Evolutionary conservation across 2,329 filamentous ascomycete genomes (phyloP).

Genomic region (Xylaria polymorpha): DNA sequence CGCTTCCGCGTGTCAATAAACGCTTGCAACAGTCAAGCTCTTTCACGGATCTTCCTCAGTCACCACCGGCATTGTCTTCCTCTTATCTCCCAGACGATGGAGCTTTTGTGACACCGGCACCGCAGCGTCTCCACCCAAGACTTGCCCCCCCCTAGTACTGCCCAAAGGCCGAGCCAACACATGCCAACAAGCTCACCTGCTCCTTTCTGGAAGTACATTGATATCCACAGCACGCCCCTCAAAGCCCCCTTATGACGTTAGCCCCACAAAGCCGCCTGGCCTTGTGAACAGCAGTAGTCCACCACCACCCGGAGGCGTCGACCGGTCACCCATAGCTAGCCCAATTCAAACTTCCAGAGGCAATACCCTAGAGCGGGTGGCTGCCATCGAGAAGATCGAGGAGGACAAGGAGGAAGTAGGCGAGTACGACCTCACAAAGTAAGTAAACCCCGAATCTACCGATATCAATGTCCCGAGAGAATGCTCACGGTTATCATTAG

Average conservation of each 20-base stretch:
- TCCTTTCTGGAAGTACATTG: conserved; percentile 89
- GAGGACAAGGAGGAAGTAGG: conserved; percentile 61
- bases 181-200: conserved; percentile 88
- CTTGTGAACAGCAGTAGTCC: conserved; percentile 69
- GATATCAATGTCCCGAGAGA: neutral
- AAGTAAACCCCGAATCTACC: conserved; percentile 41
- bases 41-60: conserved; percentile 65
- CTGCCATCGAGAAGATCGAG: conserved; percentile 41
- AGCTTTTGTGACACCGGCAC: conserved; percentile 76
- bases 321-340: conserved; percentile 63
- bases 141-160: conserved; percentile 84
- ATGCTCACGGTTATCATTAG: conserved; percentile 53
- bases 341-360: conserved; percentile 57
- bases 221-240: conserved; percentile 78
- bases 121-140: conserved; percentile 77
- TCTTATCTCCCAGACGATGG: conserved; percentile 71
- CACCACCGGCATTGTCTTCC: conserved; percentile 68
- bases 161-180: conserved; percentile 83
- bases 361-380: conserved; percentile 45
- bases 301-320: conserved; percentile 59
- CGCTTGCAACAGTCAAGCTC: conserved; percentile 56
- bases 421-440: conserved; percentile 71
- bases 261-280: conserved; percentile 64
- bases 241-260: conserved; percentile 66
- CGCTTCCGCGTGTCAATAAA: conserved; percentile 68